Percentiles rank a stretch among this genome's conserved stretches.
Evolutionary conservation across 1,284 basidiomycete genomes (phyloP).

Genomic region (Cutaneotrichosporon sp.): DNA sequence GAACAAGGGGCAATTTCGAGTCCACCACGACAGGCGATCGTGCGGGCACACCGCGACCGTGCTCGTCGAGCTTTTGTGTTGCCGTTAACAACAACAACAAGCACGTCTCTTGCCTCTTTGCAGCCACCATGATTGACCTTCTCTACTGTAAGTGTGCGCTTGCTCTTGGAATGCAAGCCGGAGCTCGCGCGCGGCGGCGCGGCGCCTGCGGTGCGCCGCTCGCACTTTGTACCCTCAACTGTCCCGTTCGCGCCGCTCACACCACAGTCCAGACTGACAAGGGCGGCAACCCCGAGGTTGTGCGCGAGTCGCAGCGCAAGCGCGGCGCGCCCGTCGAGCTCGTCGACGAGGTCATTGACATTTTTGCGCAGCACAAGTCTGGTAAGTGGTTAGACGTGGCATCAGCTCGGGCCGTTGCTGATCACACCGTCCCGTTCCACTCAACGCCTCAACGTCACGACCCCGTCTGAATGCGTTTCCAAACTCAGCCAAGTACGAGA

Average conservation of each 20-base stretch:
- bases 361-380: constrained; percentile 64
- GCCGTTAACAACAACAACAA: not conserved
- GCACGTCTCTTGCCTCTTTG: not conserved
- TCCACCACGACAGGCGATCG: not conserved
- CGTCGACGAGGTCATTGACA: constrained; percentile 86
- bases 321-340: constrained; percentile 81
- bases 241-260: not conserved
- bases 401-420: not conserved
- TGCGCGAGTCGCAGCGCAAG: constrained; percentile 87
- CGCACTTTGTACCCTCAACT: too few species aligned
- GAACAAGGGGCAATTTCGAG: not conserved
- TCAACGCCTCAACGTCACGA: not conserved
- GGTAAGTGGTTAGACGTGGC: constrained; percentile 54
- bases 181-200: not conserved
- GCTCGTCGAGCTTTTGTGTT: not conserved
- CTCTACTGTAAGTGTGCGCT: constrained; percentile 35
- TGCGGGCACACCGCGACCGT: not conserved
- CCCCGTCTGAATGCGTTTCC: too few species aligned
- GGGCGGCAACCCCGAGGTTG: constrained; percentile 89
- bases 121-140: constrained; percentile 43
- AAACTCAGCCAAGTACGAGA: constrained; percentile 81
- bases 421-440: constrained; percentile 1
- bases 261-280: constrained; percentile 55
- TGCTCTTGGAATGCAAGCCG: not conserved
- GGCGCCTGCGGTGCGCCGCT: too few species aligned